Base-by-base conservation (phyloP, 495 filamentous ascomycete genomes). In the Aspergillus ostianus region DNA sequence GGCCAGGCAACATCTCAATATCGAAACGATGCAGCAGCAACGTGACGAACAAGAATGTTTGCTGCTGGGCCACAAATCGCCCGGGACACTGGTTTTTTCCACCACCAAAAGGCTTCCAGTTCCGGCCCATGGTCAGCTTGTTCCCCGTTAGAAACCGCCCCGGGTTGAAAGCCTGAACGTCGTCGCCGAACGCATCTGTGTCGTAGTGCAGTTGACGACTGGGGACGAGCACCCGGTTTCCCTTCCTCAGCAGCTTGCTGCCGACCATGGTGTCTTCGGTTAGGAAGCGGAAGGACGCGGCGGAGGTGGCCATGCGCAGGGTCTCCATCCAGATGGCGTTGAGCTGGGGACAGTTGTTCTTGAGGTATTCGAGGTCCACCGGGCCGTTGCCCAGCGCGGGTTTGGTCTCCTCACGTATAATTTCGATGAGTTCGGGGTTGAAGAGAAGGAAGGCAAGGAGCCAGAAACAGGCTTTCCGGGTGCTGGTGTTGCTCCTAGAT, bases 391-490 rank as follows among this genome's bases (percentile, higher is more conserved):
- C 7, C 5, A 51, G 15, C 0, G 49, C 49, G 23, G 49, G 26
- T 13, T n/a, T n/a, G 18, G 49, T 51, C 15, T 51, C 49, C 20
- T 51, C 23, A 12, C 49, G 49, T 4, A 51, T 3, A 23, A 51
- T 26, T 23, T 51, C 30, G 10, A 51, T 29, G 49, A 29, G 30
- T 8, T 51, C 13, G 23, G 49, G 49, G 49, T 51, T 51, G 23
- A 29, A 29, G 49, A 51, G 49, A 21, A 51, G 26, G 49, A 29
- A 51, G 2, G 49, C 18, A 15, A 51, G 49, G 2, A 51, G 49
- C 49, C 49, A 51, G 49, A 51, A 51, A 10, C 23, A 26, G 49
- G 49, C 49, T 51, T 51, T 51, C 15, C 49, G 49, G 26, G 49
- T 51, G 49, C 30, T 51, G 23, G 49, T 51, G 49, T 51, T 51